phyloP scores from a whole-genome alignment of 257 asterid species.

The Anisodus acutangulus region DNA sequence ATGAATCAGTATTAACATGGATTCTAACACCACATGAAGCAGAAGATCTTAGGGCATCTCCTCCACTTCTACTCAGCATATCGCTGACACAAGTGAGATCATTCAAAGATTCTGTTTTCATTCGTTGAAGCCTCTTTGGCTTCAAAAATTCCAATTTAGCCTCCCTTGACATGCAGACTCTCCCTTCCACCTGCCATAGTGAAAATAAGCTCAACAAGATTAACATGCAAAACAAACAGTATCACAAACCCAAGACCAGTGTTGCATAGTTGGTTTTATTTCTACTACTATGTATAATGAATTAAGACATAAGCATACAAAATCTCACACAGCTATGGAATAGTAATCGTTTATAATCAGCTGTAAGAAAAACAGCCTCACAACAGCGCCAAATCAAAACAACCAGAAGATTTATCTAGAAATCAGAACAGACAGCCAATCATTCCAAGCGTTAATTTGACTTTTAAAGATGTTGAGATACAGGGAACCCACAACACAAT shows the following conservation, averaged over 20 bases:
- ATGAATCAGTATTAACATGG: slow-evolving; percentile 44
- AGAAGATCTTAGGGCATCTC: slow-evolving; percentile 73
- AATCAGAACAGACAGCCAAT: not conserved
- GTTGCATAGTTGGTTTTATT: not conserved
- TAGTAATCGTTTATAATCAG: not conserved
- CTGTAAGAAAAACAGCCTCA: not conserved
- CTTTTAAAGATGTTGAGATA: not conserved
- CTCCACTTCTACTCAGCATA: slow-evolving; percentile 69
- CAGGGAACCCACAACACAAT: not conserved
- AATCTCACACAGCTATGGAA: not conserved
- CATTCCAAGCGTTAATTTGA: not conserved
- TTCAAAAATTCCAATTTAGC: slow-evolving; percentile 86
- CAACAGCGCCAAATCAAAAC: not conserved
- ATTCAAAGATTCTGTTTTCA: slow-evolving; percentile 59
- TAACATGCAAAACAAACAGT: not conserved
- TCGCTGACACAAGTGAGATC: slow-evolving; percentile 50
- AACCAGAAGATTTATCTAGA: not conserved
- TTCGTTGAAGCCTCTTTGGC: slow-evolving; percentile 76
- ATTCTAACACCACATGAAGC: slow-evolving; percentile 87
- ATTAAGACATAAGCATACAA: not conserved
- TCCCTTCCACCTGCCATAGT: slow-evolving; percentile 84
- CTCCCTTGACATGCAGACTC: slow-evolving; percentile 68
- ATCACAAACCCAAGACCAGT: not conserved
- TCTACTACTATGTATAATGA: not conserved
- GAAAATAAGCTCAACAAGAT: slow-evolving; percentile 16